Base-by-base conservation (phyloP, 768 basidiomycete genomes). In the Boletus subcaerulescens region DNA sequence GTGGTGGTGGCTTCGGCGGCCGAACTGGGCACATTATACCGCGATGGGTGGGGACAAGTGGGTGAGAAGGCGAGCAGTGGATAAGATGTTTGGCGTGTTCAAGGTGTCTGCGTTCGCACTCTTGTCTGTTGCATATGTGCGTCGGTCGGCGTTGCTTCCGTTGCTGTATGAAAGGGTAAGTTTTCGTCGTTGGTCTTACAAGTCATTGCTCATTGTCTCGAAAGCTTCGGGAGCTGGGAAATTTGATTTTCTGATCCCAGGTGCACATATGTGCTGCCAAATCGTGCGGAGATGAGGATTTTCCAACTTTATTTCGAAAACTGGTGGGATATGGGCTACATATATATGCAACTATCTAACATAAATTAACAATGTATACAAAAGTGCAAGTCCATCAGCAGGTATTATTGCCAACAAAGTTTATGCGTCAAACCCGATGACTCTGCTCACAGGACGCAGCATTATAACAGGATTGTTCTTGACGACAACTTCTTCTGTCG, bases 371-470 rank as follows among this genome's bases (percentile, higher is more conserved):
- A 52, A 48, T 51, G 17, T 45, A 40, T 26, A 20, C 40, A 22
- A 55, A 46, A 14, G 29, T 45, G 18, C 38, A 45, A 49, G 41
- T 39, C n/a, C 20, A 26, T 17, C 17, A 18, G 22, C 33, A 15
- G 47, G 36, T 50, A 14, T 14, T 14, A 46, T 31, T 15, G 3
- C 32, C 15, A 31, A 29, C 39, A 42, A 36, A n/a, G 17, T 38
- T 69, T 51, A 66, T 18, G 59, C 58, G 26, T 70, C 65, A 56
- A 89, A 89, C 15, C 87, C 87, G 53, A 82, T 72, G 48, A 85
- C 79, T 60, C 75, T 81, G 58, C 76, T 79, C 53, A 83, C 69
- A 13, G 87, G 87, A 53, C 78, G 77, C 43, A 87, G 57, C 63
- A 67, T 83, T 45, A 88, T 77, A 4, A 79, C 76, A 32, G 84